phyloP scores from a whole-genome alignment of 345 rosid genomes.

The Camelina hispida region DNA sequence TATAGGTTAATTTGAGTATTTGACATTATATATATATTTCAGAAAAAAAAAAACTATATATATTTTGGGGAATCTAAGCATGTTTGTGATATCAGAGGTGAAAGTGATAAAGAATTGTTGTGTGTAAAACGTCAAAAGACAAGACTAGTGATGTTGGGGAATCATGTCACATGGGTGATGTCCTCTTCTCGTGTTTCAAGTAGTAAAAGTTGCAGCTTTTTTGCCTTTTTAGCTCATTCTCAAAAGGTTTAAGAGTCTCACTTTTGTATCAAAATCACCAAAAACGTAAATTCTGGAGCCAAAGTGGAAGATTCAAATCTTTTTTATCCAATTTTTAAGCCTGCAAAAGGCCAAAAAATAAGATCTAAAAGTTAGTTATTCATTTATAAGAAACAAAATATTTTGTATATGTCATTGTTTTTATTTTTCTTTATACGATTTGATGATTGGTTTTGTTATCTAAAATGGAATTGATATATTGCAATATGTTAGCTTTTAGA shows the following conservation, averaged over 20 bases:
- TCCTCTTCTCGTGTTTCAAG: conserved; percentile 39
- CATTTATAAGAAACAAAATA: background rate
- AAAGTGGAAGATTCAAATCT: conserved; percentile 23
- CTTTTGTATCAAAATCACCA: conserved; percentile 44
- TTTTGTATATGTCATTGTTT: conserved; percentile 15
- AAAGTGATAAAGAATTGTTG: conserved; percentile 23
- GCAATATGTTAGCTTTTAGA: background rate
- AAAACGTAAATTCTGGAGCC: conserved; percentile 25
- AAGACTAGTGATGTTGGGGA: conserved; percentile 45
- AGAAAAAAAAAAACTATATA: background rate
- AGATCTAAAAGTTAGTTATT: background rate
- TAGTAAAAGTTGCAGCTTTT: conserved; percentile 44
- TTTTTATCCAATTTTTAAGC: background rate
- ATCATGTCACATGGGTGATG: conserved; percentile 48
- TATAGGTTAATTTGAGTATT: background rate
- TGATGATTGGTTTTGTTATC: no score
- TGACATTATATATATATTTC: background rate
- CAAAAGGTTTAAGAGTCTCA: conserved; percentile 13
- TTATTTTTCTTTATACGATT: background rate
- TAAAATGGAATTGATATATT: no score
- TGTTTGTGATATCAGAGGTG: conserved; percentile 11
- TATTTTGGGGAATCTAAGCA: background rate
- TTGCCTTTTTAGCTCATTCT: conserved; percentile 19
- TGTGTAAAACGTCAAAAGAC: conserved; percentile 33
- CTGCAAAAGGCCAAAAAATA: background rate